These are phyloP conservation scores for Colletotrichum cereale DNA, from an alignment of 2,329 filamentous ascomycete species.

Conservation along the genomic window DNA sequence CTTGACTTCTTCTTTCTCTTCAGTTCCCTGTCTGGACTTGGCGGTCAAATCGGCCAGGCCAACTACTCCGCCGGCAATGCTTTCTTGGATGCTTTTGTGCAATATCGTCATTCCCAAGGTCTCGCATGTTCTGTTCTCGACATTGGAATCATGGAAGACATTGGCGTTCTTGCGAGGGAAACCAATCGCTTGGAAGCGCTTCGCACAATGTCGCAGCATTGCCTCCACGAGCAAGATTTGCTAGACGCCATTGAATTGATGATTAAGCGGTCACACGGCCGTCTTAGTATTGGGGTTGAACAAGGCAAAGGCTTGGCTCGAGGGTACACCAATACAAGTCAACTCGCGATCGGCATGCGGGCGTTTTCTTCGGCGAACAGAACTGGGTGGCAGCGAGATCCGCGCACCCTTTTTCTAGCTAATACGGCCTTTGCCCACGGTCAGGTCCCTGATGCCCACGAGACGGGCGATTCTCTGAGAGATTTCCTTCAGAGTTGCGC, in stretches of 20 bases:
- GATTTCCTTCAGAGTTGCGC: slow-evolving; percentile 14
- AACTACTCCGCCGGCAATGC: slow-evolving; percentile 58
- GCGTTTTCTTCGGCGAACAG: slow-evolving; percentile 25
- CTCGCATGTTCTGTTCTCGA: slow-evolving; percentile 56
- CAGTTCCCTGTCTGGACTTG: slow-evolving; percentile 51
- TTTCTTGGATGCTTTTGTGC: slow-evolving; percentile 55
- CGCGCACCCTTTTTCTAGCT: slow-evolving; percentile 42
- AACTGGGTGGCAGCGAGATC: slow-evolving; percentile 42
- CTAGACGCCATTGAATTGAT: slow-evolving; percentile 39
- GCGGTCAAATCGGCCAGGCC: slow-evolving; percentile 53
- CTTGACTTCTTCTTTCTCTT: slow-evolving; percentile 55
- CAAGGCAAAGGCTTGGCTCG: too few species aligned
- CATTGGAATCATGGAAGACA: slow-evolving; percentile 53
- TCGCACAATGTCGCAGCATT: slow-evolving; percentile 27
- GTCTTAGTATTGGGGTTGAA: neutral
- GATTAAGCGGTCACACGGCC: slow-evolving; percentile 14
- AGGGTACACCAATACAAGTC: slow-evolving; percentile 40
- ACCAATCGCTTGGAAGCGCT: slow-evolving; percentile 34
- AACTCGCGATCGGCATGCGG: slow-evolving; percentile 38
- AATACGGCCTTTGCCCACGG: neutral
- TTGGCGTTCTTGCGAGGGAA: slow-evolving; percentile 51
- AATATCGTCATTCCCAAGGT: slow-evolving; percentile 50
- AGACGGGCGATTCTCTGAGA: neutral
- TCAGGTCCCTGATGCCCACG: slow-evolving; percentile 11
- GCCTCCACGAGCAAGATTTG: slow-evolving; percentile 42